Base-by-base conservation (phyloP, 1,284 basidiomycete genomes). In the Austropuccinia psidii region DNA sequence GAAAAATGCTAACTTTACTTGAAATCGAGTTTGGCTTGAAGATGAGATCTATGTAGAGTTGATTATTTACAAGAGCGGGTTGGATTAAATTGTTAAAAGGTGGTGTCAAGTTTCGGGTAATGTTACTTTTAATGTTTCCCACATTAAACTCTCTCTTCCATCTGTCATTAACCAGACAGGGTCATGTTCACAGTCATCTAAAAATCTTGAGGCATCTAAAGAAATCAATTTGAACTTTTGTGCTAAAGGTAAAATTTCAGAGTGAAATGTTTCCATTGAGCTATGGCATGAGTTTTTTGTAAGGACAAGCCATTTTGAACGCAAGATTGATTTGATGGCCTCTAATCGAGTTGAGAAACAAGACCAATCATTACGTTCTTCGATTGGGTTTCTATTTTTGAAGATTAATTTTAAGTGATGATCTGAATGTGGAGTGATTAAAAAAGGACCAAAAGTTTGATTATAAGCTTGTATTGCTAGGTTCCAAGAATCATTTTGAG, bases 381-480 rank as follows among this genome's bases (percentile, higher is more conserved):
- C 45, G 11, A 31, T 29, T 24, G 29, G 41, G n/a, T n/a, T n/a
- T n/a, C n/a, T n/a, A n/a, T n/a, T n/a, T n/a, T n/a, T n/a, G n/a
- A n/a, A n/a, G n/a, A n/a, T n/a, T n/a, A n/a, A n/a, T n/a, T n/a
- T n/a, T n/a, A n/a, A n/a, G n/a, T n/a, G n/a, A 45, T 45, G 11
- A 17, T 29, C 13, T 9, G 45, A 50, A n/a, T 21, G 29, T 13
- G 45, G 17, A 5, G 21, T 39, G 35, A 70, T 29, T 47, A 15
- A 9, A 24, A 47, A 47, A 3, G 68, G 31, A 5, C 29, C 55
- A 27, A 58, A 31, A 27, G 35, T 70, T 61, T 70, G 19, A 50
- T 61, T 70, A 21, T 58, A 70, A 2, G 55, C 68, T 39, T 70
- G 55, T 39, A 70, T 58, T 4, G 43, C 54, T n/a, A 70, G 24